Evolutionary conservation across 768 basidiomycete genomes (phyloP).

Genomic region (Scleroderma citrinum): DNA sequence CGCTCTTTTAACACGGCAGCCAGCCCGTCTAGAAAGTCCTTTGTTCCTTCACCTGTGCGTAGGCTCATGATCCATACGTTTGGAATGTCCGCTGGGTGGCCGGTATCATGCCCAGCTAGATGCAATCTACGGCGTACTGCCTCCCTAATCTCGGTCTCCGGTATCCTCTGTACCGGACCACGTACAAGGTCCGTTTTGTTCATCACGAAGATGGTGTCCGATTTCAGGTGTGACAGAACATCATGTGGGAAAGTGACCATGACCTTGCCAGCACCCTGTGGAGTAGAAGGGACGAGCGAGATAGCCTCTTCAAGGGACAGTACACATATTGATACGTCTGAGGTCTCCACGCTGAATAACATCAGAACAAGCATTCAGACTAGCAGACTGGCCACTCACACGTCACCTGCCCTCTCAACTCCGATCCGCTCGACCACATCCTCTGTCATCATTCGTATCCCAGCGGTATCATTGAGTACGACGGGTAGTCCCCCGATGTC

Average conservation of each 20-base stretch:
- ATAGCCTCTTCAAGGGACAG: constrained; percentile 57
- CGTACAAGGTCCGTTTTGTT: constrained; percentile 77
- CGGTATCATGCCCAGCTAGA: no score
- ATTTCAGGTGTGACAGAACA: constrained; percentile 43
- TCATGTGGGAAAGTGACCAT: constrained; percentile 37
- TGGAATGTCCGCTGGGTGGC: not conserved
- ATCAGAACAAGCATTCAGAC: not conserved
- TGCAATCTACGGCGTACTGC: constrained; percentile 17
- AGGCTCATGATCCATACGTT: constrained; percentile 61
- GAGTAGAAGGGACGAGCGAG: not conserved
- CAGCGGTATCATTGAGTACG: constrained; percentile 81
- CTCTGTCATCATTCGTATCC: constrained; percentile 63
- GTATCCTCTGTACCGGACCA: not conserved
- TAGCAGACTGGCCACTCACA: constrained; percentile 40
- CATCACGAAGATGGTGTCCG: constrained; percentile 61
- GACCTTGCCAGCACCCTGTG: not conserved
- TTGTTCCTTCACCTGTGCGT: constrained; percentile 48
- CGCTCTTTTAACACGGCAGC: constrained; percentile 36
- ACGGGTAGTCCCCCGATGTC: constrained; percentile 87
- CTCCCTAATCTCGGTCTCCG: constrained; percentile 4
- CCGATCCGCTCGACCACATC: constrained; percentile 73
- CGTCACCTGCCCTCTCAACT: constrained; percentile 60
- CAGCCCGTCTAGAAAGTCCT: constrained; percentile 55
- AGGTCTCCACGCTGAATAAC: constrained; percentile 46
- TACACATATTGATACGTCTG: constrained; percentile 78